Conservation (phyloP, 345 rosid genomes). For the Capsella bursapastoris region DNA sequence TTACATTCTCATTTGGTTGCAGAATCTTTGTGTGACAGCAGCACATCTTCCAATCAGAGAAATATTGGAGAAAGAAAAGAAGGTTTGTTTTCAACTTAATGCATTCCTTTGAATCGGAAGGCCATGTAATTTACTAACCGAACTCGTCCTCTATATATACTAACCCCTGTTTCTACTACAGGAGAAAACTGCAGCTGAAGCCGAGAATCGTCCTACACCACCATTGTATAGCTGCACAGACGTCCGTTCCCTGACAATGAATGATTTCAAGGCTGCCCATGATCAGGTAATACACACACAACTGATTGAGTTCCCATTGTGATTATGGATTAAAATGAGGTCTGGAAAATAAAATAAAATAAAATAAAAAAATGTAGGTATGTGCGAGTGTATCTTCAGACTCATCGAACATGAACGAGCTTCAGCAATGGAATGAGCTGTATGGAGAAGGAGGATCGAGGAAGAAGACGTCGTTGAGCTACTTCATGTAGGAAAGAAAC, state of each 20-base stretch:
- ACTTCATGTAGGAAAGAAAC: conserved; percentile 78
- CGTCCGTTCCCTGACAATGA: conserved; percentile 77
- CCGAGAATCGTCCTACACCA: conserved; percentile 73
- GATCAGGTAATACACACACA: conserved; percentile 68
- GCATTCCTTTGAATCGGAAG: not conserved
- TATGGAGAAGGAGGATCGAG: conserved; percentile 99
- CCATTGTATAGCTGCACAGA: conserved; percentile 72
- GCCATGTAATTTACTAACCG: not conserved
- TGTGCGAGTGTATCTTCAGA: conserved; percentile 98
- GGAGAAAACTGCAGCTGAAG: conserved; percentile 70
- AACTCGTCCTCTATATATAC: not conserved
- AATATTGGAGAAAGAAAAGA: conserved; percentile 87
- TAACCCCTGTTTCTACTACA: conserved; percentile 42
- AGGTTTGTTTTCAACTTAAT: conserved; percentile 57
- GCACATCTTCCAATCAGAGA: conserved; percentile 98
- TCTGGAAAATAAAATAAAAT: not conserved
- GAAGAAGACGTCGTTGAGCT: conserved; percentile 85
- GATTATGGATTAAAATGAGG: not conserved
- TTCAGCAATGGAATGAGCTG: conserved; percentile 93
- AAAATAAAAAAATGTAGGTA: conserved; percentile 57
- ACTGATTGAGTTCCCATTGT: not conserved
- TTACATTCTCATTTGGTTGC: conserved; percentile 42
- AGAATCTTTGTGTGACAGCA: conserved; percentile 94
- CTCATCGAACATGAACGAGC: conserved; percentile 91
- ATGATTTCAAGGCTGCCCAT: conserved; percentile 85